A percentile compares a stretch with the other conserved stretches of the same genome.
Evolutionary conservation across 177 flowering plant genomes (phyloP).

Genomic region (Vitis hybrid): DNA sequence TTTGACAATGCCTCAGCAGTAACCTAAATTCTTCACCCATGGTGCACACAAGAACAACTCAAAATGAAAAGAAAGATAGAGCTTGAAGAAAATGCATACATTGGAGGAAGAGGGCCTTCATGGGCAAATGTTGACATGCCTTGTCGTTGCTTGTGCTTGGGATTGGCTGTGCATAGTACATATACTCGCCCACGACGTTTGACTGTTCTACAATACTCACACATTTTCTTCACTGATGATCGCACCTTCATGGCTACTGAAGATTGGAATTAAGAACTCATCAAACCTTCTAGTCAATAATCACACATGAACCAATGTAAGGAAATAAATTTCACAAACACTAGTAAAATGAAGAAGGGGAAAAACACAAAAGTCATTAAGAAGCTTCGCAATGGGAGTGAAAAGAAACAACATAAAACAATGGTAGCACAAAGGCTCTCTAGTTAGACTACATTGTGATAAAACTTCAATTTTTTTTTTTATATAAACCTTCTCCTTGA

Average conservation of each 20-base stretch:
- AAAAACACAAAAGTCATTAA: neutral
- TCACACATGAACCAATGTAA: neutral
- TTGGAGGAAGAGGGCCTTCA: constrained; percentile 46
- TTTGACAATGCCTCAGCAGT: neutral
- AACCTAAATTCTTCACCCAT: neutral
- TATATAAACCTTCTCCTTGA: no score
- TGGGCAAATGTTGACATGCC: constrained; percentile 71
- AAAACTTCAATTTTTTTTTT: no score
- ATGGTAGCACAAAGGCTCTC: no score
- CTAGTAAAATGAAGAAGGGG: neutral
- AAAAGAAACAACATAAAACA: neutral
- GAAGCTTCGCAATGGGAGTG: neutral
- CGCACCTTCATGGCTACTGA: constrained; percentile 79
- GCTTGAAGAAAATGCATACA: constrained; percentile 33
- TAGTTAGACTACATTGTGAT: no score
- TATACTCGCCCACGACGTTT: constrained; percentile 83
- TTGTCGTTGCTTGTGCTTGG: constrained; percentile 92
- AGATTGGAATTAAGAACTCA: neutral
- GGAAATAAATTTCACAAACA: no score
- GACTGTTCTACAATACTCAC: constrained; percentile 79
- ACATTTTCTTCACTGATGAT: constrained; percentile 92
- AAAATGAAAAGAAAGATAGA: neutral
- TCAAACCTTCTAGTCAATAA: neutral
- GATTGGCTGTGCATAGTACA: constrained; percentile 74
- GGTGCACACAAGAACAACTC: no score